These are phyloP conservation scores for Syzygium oleosum DNA, from an alignment of 345 rosid species.

Conservation along the genomic window DNA sequence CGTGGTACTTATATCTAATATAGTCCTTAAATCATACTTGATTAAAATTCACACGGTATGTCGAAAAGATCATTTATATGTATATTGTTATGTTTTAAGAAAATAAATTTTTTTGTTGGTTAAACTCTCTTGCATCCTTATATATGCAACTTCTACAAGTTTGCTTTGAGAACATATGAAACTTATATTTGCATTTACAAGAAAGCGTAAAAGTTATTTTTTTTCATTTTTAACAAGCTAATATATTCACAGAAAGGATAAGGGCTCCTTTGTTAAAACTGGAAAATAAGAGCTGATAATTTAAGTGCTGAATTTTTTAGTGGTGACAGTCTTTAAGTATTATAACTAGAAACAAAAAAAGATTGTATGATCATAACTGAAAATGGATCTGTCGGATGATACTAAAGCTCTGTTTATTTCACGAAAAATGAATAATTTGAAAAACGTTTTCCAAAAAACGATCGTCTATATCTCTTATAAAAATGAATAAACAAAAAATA, in stretches of 20 bases:
- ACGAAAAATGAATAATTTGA: too few species aligned
- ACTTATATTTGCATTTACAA: not conserved
- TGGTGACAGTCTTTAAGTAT: not conserved
- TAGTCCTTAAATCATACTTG: not conserved
- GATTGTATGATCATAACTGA: not conserved
- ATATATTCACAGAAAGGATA: not conserved
- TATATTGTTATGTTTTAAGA: not conserved
- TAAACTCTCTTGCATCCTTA: not conserved
- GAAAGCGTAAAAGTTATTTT: not conserved
- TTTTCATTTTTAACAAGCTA: not conserved
- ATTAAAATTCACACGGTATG: not conserved
- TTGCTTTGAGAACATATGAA: not conserved
- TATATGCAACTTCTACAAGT: not conserved
- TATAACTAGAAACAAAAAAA: not conserved
- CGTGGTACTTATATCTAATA: not conserved
- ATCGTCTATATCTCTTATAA: too few species aligned
- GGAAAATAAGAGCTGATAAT: not conserved
- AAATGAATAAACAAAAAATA: too few species aligned
- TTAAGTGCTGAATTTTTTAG: not conserved
- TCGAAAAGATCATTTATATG: not conserved
- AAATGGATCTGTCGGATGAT: not conserved
- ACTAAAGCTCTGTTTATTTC: too few species aligned
- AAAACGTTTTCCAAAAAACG: too few species aligned
- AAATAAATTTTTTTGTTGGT: not conserved
- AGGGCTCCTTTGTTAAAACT: not conserved